Conservation (phyloP, 2,329 filamentous ascomycete genomes). For the Botryotinia globosa region DNA sequence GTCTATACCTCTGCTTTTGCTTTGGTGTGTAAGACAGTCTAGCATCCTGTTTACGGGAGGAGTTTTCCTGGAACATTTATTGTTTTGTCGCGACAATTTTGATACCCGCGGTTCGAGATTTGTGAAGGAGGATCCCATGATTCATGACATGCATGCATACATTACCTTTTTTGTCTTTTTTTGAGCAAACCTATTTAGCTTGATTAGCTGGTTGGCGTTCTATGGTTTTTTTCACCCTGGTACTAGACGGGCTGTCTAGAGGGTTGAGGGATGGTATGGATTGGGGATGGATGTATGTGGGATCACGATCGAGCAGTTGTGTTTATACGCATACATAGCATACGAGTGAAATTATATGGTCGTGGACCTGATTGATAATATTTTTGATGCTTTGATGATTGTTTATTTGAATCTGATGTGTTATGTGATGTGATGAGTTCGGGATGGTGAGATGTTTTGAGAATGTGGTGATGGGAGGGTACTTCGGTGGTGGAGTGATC, state of each 20-base stretch:
- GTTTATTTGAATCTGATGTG: not conserved
- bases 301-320: slow-evolving; percentile 9
- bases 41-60: slow-evolving; percentile 41
- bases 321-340: slow-evolving; percentile 13
- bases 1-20: slow-evolving; percentile 27
- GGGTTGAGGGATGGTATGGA: slow-evolving; percentile 6
- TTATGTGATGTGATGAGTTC: not conserved
- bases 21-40: slow-evolving; percentile 35
- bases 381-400: not conserved
- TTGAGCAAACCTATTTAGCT: slow-evolving; percentile 4
- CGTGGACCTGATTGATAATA: not conserved
- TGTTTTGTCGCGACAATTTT: slow-evolving; percentile 7
- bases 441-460: not conserved
- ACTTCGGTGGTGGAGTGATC: not conserved
- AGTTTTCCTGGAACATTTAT: slow-evolving; percentile 29
- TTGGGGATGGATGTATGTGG: slow-evolving; percentile 1
- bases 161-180: not conserved
- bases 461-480: not conserved
- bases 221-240: slow-evolving; percentile 13
- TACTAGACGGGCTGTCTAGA: slow-evolving; percentile 16
- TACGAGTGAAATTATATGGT: slow-evolving; percentile 10
- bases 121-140: slow-evolving; percentile 4
- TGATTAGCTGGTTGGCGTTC: slow-evolving; percentile 10
- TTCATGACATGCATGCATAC: not conserved
- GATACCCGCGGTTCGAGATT: slow-evolving; percentile 14